Evolutionary conservation across 352 stramenopile genomes (phyloP).

Genomic region (Phytopythium ostracodes): DNA sequence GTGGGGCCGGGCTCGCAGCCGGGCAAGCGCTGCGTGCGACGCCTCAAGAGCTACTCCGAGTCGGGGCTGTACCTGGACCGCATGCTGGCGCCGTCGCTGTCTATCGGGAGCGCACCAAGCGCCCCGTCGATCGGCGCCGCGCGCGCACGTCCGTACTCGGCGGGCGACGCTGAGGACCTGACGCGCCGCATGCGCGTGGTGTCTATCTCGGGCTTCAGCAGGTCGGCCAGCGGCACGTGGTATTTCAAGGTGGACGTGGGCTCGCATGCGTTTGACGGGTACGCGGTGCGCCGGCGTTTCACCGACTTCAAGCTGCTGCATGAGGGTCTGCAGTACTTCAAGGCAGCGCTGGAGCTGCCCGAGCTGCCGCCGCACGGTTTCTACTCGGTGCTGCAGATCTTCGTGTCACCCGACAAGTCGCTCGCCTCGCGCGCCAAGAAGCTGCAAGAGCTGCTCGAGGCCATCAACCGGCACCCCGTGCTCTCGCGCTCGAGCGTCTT

Average conservation of each 20-base stretch:
- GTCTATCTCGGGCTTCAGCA: conserved; percentile 58
- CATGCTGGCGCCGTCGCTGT: conserved; percentile 9
- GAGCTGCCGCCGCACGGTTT: conserved; percentile 60
- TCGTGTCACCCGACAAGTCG: conserved; percentile 54
- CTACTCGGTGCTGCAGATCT: conserved; percentile 63
- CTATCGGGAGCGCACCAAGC: conserved; percentile 6
- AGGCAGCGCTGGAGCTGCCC: conserved; percentile 18
- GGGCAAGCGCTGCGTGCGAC: conserved; percentile 16
- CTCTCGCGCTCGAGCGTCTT: conserved; percentile 40
- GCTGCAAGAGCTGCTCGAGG: conserved; percentile 55
- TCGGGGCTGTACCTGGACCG: conserved; percentile 46
- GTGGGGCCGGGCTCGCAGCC: conserved; percentile 11
- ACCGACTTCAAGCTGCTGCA: conserved; percentile 72
- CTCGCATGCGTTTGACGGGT: conserved; percentile 43
- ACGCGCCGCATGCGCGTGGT: conserved; percentile 25
- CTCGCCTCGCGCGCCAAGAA: conserved; percentile 44
- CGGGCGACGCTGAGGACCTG: conserved; percentile 44
- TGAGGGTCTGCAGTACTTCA: conserved; percentile 42
- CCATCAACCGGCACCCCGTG: conserved; percentile 49
- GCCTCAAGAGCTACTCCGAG: conserved; percentile 69
- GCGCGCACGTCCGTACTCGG: conserved; percentile 48
- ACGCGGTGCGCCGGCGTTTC: conserved; percentile 69
- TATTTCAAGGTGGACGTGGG: conserved; percentile 75
- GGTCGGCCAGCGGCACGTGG: conserved; percentile 66
- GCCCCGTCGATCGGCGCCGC: conserved; percentile 14